Percentiles rank a stretch among this genome's conserved stretches.
Conservation (phyloP, 2,329 filamentous ascomycete species). For the Akanthomyces uredinophilus region DNA sequence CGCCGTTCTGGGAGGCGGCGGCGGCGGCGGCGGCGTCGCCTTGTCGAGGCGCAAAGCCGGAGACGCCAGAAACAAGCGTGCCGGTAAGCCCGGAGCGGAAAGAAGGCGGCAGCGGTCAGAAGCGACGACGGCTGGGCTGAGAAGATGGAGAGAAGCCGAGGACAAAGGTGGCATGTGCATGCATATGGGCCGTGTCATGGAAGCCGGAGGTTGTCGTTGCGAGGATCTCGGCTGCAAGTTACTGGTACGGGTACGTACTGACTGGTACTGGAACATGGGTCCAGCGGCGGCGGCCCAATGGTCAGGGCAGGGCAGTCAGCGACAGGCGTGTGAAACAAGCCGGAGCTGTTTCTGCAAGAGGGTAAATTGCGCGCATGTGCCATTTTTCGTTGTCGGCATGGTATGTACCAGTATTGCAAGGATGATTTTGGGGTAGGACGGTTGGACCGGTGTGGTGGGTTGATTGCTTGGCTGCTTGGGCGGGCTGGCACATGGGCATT, state of each 20-base stretch:
- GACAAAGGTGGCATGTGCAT: background rate
- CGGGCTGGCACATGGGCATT: constrained; percentile 3
- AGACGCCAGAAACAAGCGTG: background rate
- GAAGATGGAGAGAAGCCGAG: background rate
- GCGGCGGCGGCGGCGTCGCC: no score
- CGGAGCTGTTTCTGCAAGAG: background rate
- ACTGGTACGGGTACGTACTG: no score
- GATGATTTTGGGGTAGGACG: background rate
- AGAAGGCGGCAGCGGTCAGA: background rate
- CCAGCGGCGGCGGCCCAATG: background rate
- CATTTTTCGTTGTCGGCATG: background rate
- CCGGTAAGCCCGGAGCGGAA: background rate
- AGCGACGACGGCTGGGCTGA: background rate
- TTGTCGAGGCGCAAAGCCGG: background rate
- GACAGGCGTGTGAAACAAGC: constrained; percentile 8
- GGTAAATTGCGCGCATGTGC: background rate
- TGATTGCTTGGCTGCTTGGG: background rate
- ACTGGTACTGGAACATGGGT: background rate
- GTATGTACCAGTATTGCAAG: background rate
- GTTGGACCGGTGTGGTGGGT: background rate
- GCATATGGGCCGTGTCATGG: background rate
- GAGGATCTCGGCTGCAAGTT: background rate
- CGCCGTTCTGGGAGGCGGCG: background rate
- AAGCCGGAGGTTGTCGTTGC: background rate
- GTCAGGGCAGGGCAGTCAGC: background rate